Conservation (phyloP, 23 red algal genomes). For the Gracilaria caudata region DNA sequence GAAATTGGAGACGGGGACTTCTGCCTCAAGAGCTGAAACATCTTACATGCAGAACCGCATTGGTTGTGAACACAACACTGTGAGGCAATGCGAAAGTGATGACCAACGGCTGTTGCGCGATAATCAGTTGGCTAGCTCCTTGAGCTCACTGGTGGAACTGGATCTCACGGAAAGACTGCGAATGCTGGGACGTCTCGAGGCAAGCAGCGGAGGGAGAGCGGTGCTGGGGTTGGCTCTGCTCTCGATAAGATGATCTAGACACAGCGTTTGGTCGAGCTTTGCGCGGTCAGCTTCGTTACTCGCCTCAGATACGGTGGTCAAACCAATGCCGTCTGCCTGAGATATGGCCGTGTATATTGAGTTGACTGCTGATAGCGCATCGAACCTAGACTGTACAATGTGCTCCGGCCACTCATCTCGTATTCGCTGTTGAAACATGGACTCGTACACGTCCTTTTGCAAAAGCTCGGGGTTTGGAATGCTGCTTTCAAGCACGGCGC, state of each 20-base stretch:
- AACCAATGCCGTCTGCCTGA: conserved; percentile 56
- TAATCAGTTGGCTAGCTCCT: conserved; percentile 25
- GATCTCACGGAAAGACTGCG: conserved; percentile 49
- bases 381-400: conserved; percentile 39
- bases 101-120: neutral
- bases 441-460: conserved; percentile 55
- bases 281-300: neutral
- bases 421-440: conserved; percentile 59
- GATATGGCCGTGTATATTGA: conserved; percentile 20
- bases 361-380: conserved; percentile 37
- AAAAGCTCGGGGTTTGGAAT: conserved; percentile 58
- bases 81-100: no score
- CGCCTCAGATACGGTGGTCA: neutral
- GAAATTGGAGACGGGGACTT: neutral
- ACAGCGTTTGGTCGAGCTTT: conserved; percentile 25
- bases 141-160: conserved; percentile 48
- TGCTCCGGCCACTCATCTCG: conserved; percentile 55
- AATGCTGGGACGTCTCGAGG: conserved; percentile 11
- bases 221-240: conserved; percentile 4
- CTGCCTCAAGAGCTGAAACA: neutral
- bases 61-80: neutral
- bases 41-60: neutral
- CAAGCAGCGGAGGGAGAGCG: neutral
- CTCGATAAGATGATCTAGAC: conserved; percentile 46
- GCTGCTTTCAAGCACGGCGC: conserved; percentile 47